phyloP scores from a whole-genome alignment of 2,329 filamentous ascomycete species.

The Diplodia intermedia region DNA sequence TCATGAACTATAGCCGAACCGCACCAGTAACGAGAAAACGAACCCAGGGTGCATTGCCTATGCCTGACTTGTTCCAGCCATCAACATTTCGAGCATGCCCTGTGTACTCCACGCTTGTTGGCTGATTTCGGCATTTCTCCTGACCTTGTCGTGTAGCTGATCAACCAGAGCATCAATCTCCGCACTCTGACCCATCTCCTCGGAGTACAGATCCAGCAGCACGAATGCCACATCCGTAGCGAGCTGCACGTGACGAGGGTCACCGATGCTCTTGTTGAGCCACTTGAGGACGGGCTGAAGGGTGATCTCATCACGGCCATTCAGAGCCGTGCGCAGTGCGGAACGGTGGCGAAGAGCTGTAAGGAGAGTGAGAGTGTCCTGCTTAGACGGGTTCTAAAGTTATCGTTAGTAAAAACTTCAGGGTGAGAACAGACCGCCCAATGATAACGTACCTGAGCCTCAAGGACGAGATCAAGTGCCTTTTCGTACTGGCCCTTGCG shows the following conservation, averaged over 20 bases:
- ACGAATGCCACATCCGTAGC: constrained; percentile 84
- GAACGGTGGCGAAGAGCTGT: constrained; percentile 86
- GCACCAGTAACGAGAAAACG: constrained; percentile 4
- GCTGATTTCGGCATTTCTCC: constrained; percentile 79
- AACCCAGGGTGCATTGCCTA: constrained; percentile 28
- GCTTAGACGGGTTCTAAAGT: constrained; percentile 23
- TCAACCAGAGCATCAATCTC: constrained; percentile 75
- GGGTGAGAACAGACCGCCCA: too few relatives aligned
- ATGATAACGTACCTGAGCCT: constrained; percentile 43
- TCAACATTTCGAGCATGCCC: constrained; percentile 86
- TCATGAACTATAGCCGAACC: too few relatives aligned
- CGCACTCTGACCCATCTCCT: constrained; percentile 75
- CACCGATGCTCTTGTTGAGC: constrained; percentile 79
- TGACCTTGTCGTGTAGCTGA: constrained; percentile 72
- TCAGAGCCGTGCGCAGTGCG: constrained; percentile 79
- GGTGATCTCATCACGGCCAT: constrained; percentile 78
- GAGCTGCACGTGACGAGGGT: constrained; percentile 80
- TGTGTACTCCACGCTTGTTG: constrained; percentile 81
- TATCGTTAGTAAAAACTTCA: neutral
- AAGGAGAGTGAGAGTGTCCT: constrained; percentile 73
- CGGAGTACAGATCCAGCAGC: constrained; percentile 85
- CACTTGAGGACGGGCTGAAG: constrained; percentile 85
- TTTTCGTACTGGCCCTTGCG: constrained; percentile 77
- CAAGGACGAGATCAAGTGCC: constrained; percentile 80
- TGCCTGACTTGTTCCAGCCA: constrained; percentile 51